These are phyloP conservation scores for Aquilaria sinensis DNA, from an alignment of 345 rosid species.

Conservation along the genomic window DNA sequence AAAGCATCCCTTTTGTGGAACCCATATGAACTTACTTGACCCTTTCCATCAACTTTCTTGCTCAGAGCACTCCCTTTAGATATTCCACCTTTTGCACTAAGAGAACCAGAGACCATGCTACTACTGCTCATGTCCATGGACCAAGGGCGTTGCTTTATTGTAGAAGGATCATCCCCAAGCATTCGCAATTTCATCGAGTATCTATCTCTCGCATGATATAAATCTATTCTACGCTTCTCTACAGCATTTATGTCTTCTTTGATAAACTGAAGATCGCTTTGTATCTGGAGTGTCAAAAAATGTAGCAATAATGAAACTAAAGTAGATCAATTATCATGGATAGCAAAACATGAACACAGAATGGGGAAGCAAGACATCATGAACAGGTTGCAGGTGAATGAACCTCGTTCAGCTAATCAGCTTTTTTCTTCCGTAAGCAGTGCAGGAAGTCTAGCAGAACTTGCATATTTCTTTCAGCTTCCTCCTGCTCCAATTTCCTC, in stretches of 20 bases:
- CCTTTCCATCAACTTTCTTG: conserved; percentile 65
- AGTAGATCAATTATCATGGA: not conserved
- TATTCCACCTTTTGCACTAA: conserved; percentile 53
- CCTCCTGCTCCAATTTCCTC: conserved; percentile 97
- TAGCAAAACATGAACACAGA: not conserved
- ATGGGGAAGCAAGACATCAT: conserved; percentile 4
- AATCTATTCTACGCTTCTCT: conserved; percentile 81
- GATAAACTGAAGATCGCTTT: conserved; percentile 76
- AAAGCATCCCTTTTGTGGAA: conserved; percentile 60
- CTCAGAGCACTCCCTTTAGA: conserved; percentile 42
- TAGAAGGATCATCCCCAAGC: conserved; percentile 73
- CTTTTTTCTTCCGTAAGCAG: conserved; percentile 81
- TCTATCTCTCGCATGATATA: conserved; percentile 73
- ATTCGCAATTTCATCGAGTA: conserved; percentile 74
- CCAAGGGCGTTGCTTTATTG: conserved; percentile 60
- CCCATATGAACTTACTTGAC: conserved; percentile 63
- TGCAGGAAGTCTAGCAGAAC: conserved; percentile 84
- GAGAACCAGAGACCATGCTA: conserved; percentile 47
- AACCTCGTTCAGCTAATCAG: conserved; percentile 88
- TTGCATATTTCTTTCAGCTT: conserved; percentile 98
- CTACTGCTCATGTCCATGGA: conserved; percentile 43
- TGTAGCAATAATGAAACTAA: not conserved
- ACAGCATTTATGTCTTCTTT: conserved; percentile 89
- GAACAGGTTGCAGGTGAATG: conserved; percentile 5
- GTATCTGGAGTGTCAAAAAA: conserved; percentile 43